Evolutionary conservation across 768 basidiomycete species (phyloP).

Genomic region (Fomitopsis pulvina): DNA sequence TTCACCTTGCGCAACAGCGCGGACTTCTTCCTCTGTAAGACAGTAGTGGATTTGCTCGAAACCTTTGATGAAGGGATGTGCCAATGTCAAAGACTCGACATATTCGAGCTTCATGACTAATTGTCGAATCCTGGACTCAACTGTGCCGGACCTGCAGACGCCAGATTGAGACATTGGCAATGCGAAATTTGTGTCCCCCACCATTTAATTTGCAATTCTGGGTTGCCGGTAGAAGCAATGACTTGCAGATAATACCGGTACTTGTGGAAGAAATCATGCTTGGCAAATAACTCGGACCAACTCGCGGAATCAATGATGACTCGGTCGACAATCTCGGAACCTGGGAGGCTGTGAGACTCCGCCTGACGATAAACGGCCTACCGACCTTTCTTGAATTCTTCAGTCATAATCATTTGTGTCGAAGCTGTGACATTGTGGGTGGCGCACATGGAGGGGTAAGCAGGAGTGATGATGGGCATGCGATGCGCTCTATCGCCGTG

Average conservation of each 20-base stretch:
- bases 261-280: constrained; percentile 96
- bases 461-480: constrained; percentile 99
- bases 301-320: constrained; percentile 76
- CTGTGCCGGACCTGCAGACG: constrained; percentile 77
- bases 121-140: constrained; percentile 93
- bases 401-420: constrained; percentile 92
- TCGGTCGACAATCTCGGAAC: constrained; percentile 88
- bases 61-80: constrained; percentile 93
- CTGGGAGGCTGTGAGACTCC: constrained; percentile 32
- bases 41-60: constrained; percentile 87
- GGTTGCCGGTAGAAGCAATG: constrained; percentile 79
- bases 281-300: constrained; percentile 93
- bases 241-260: constrained; percentile 97
- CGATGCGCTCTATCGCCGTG: constrained; percentile 90
- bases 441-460: constrained; percentile 98
- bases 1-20: constrained; percentile 83
- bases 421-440: constrained; percentile 97
- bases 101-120: constrained; percentile 98
- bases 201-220: constrained; percentile 93
- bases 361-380: not conserved
- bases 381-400: constrained; percentile 89
- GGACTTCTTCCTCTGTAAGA: constrained; percentile 80
- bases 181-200: constrained; percentile 28
- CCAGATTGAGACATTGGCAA: not conserved
- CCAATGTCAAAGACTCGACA: constrained; percentile 84